A percentile compares a stretch with the other conserved stretches of the same genome.
phyloP scores from a whole-genome alignment of 2,329 filamentous ascomycete species.

The Trichophyton benhamiae region DNA sequence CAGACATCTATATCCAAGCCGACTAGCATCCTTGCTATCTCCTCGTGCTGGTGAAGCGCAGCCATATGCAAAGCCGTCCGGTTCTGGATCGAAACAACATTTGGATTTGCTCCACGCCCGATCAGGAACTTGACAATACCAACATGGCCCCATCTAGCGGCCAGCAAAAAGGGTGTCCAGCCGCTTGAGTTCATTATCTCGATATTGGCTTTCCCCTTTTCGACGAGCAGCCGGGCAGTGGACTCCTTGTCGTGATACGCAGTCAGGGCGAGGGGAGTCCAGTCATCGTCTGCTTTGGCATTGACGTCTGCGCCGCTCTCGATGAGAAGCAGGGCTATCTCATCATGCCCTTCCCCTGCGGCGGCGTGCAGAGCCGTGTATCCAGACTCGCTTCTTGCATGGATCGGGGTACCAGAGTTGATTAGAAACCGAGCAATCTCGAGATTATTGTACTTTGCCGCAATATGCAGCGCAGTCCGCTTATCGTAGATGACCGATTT shows the following conservation, averaged over 20 bases:
- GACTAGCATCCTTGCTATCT: neutral
- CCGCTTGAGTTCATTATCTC: constrained; percentile 12
- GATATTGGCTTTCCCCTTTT: constrained; percentile 11
- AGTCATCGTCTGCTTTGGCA: constrained; percentile 10
- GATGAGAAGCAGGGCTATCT: constrained; percentile 15
- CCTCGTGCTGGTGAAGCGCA: neutral
- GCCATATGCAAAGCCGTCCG: constrained; percentile 3
- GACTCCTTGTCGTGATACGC: constrained; percentile 11
- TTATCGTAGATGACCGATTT: neutral
- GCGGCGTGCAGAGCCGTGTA: constrained; percentile 4
- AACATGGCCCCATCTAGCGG: constrained; percentile 18
- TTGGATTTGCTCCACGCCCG: constrained; percentile 20
- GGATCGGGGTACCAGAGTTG: neutral
- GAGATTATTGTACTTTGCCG: constrained; percentile 1
- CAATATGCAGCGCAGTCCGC: constrained; percentile 3
- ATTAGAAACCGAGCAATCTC: neutral
- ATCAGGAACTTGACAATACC: constrained; percentile 25
- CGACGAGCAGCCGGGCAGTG: constrained; percentile 14
- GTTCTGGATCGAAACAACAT: neutral
- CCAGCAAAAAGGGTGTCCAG: constrained; percentile 5
- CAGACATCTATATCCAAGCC: neutral
- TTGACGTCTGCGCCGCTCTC: constrained; percentile 14
- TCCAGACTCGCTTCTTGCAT: neutral
- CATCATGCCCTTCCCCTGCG: constrained; percentile 15
- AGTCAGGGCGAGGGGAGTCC: constrained; percentile 15